Base-by-base conservation (phyloP, 495 filamentous ascomycete genomes). In the Immersiella caudata region DNA sequence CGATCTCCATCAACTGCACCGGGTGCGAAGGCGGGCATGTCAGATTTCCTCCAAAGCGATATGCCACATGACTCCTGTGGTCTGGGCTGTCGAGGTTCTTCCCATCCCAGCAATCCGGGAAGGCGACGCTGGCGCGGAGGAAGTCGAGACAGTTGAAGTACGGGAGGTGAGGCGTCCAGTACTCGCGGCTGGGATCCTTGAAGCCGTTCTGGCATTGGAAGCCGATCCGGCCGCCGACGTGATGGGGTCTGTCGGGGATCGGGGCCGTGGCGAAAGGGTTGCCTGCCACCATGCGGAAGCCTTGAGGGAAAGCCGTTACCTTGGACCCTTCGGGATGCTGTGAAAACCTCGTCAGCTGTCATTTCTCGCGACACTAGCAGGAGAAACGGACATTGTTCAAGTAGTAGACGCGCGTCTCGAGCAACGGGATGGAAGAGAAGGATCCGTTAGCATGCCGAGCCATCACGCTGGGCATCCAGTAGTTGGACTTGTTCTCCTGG, bases 91-190 rank as follows among this genome's bases (percentile, higher is more conserved):
- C 27, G 52, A 59, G 56, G 26, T 59, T 35, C 25, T 55, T 64
- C n/a, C 62, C 62, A 22, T 55, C 26, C 62, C 62, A 64, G 62
- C 49, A 64, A 27, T 64, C 62, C 49, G 62, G 62, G 22, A 64
- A 64, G 3, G 49, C 50, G 24, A 64, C 40, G 12, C 24, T 35
- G 49, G 46, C 40, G 21, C 62, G 62, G 12, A 55, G 20, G 26
- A 64, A 64, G 62, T 64, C 6, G 24, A n/a, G 16, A 18, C 49
- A 64, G 6, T 64, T 50, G 49, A 64, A 64, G 49, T 55, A 56
- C 21, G 62, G 62, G 0, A 64, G 26, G 25, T 64, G 62, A 25
- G 33, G 14, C 21, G 40, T 36, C n/a, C 20, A 20, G 27, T 55
- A 55, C 25, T 55, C 62, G 62, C 50, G 62, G 24, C 62, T 49